A percentile compares a stretch with the other conserved stretches of the same genome.
Conservation (phyloP, 2,329 filamentous ascomycete species). For the Pyricularia grisea region DNA sequence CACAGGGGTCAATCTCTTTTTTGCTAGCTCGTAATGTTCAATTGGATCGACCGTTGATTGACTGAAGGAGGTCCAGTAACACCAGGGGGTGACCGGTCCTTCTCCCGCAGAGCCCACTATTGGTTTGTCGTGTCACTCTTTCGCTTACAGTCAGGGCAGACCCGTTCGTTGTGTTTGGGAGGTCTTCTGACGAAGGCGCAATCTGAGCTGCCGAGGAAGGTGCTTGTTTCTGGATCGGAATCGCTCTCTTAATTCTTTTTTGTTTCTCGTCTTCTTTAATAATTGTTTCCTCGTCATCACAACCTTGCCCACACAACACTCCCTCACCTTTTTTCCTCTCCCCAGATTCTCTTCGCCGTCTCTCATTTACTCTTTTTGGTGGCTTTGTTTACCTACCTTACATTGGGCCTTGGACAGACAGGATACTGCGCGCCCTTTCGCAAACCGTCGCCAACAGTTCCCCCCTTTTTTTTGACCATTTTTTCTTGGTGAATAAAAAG, state of each 20-base stretch:
- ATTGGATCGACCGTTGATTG: neutral
- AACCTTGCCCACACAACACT: neutral
- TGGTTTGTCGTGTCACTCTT: neutral
- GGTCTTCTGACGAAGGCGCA: neutral
- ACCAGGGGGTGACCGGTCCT: neutral
- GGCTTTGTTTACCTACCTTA: constrained; percentile 2
- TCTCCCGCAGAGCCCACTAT: neutral
- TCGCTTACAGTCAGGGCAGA: neutral
- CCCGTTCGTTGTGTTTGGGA: neutral
- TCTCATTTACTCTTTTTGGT: neutral
- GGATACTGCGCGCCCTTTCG: neutral
- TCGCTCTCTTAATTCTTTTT: neutral
- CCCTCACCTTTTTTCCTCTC: neutral
- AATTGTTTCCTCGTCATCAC: neutral
- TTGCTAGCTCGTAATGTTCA: neutral
- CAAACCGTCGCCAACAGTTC: neutral
- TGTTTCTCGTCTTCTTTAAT: neutral
- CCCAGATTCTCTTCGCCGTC: neutral
- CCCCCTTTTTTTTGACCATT: neutral
- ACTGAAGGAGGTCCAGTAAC: neutral
- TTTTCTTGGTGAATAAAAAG: neutral
- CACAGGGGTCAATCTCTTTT: neutral
- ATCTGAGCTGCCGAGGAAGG: neutral
- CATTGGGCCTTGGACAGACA: neutral
- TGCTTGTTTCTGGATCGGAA: neutral